Percentiles rank a stretch among this genome's conserved stretches.
Evolutionary conservation across 2,329 filamentous ascomycete species (phyloP).

Genomic region (Ceratocystis eucalypticola): DNA sequence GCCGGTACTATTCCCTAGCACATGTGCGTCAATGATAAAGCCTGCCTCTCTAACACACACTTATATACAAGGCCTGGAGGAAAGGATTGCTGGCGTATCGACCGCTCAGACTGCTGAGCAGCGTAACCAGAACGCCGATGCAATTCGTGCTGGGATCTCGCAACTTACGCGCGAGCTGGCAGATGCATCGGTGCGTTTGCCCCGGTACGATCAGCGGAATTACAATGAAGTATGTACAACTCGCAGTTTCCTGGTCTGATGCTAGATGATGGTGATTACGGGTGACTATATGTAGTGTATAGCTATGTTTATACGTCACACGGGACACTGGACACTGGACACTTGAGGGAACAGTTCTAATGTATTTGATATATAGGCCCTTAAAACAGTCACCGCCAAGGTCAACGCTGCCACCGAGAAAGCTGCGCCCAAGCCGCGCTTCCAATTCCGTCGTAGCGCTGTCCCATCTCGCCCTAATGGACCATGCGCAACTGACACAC

Average conservation of each 20-base stretch:
- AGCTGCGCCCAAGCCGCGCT: conserved; percentile 63
- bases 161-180: conserved; percentile 71
- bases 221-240: conserved; percentile 56
- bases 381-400: conserved; percentile 70
- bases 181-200: conserved; percentile 68
- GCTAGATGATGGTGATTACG: not conserved
- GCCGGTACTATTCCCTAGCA: conserved; percentile 39
- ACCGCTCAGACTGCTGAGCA: conserved; percentile 34
- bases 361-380: conserved; percentile 37
- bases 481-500: conserved; percentile 22
- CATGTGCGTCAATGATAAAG: not conserved
- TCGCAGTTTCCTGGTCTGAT: not conserved
- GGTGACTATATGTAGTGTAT: too few species aligned
- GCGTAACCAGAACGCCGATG: conserved; percentile 66
- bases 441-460: conserved; percentile 53
- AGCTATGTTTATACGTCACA: not conserved
- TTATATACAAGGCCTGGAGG: conserved; percentile 49
- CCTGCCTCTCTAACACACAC: not conserved
- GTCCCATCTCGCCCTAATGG: conserved; percentile 28
- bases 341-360: not conserved
- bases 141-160: conserved; percentile 66
- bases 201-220: conserved; percentile 77
- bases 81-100: conserved; percentile 31
- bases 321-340: too few species aligned
- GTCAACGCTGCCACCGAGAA: conserved; percentile 55